These are phyloP conservation scores for Anisogramma anomala DNA, from an alignment of 2,329 filamentous ascomycete genomes.

Conservation along the genomic window DNA sequence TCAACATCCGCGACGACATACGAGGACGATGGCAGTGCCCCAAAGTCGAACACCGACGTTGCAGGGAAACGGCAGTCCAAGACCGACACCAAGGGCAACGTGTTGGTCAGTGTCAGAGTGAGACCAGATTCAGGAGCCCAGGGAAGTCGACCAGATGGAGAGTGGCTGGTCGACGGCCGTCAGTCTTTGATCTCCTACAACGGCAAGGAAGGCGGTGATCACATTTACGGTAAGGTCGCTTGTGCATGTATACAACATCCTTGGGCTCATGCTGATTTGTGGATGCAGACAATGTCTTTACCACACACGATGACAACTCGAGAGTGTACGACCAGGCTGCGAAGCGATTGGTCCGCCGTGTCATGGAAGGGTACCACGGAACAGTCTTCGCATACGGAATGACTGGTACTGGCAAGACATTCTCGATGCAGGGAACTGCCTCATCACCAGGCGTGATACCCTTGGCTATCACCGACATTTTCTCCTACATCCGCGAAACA, in stretches of 20 bases:
- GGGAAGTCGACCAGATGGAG: constrained; percentile 55
- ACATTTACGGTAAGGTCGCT: constrained; percentile 64
- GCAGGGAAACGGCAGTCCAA: constrained; percentile 41
- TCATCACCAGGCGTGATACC: constrained; percentile 94
- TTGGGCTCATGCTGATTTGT: constrained; percentile 11
- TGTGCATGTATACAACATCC: neutral
- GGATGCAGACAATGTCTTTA: constrained; percentile 80
- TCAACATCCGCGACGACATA: constrained; percentile 82
- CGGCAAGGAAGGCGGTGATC: constrained; percentile 84
- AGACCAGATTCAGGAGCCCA: constrained; percentile 65
- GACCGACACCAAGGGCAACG: constrained; percentile 77
- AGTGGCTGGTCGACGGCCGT: constrained; percentile 87
- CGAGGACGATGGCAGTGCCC: constrained; percentile 55
- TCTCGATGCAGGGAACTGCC: constrained; percentile 97
- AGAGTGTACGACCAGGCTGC: constrained; percentile 90
- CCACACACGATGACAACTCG: constrained; percentile 84
- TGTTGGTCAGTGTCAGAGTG: constrained; percentile 88
- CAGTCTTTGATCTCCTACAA: constrained; percentile 70
- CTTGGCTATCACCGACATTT: constrained; percentile 94
- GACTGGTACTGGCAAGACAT: constrained; percentile 98
- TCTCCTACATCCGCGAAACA: constrained; percentile 96
- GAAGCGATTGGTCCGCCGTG: constrained; percentile 84
- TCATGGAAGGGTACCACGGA: constrained; percentile 98
- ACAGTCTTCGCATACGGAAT: constrained; percentile 98
- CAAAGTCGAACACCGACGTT: constrained; percentile 22